These are phyloP conservation scores for Phytophthora pluvialis DNA, from an alignment of 352 stramenopile species.

Conservation along the genomic window DNA sequence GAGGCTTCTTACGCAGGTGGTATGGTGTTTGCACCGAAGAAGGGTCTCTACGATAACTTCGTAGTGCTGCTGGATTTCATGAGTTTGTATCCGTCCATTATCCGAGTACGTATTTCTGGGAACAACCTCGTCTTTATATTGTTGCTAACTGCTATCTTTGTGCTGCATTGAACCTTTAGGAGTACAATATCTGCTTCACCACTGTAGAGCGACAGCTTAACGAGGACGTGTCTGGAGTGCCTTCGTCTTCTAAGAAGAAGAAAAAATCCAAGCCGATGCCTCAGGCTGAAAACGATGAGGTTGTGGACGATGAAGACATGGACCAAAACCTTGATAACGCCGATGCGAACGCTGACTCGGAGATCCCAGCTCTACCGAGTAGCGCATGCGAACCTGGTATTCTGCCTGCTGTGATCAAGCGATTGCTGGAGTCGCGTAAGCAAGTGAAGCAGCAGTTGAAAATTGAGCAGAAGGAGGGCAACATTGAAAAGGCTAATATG, in stretches of 20 bases:
- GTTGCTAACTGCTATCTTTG: slow-evolving; percentile 14
- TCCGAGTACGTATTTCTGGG: slow-evolving; percentile 66
- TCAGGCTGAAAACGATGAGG: slow-evolving; percentile 65
- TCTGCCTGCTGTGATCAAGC: slow-evolving; percentile 97
- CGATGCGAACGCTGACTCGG: slow-evolving; percentile 77
- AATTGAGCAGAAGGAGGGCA: slow-evolving; percentile 89
- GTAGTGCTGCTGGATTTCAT: slow-evolving; percentile 99
- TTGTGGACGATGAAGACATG: slow-evolving; percentile 81
- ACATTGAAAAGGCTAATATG: slow-evolving; percentile 84
- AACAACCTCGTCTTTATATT: neutral
- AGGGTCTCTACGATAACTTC: slow-evolving; percentile 99
- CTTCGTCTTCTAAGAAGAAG: slow-evolving; percentile 53
- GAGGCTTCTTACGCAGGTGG: slow-evolving; percentile 98
- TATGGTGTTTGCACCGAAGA: slow-evolving; percentile 99
- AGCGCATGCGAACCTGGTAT: slow-evolving; percentile 89
- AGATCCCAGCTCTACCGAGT: slow-evolving; percentile 85
- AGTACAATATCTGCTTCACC: slow-evolving; percentile 99
- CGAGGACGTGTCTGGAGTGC: slow-evolving; percentile 47
- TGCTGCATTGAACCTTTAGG: slow-evolving; percentile 64
- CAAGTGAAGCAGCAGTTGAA: slow-evolving; percentile 98
- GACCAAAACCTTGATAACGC: slow-evolving; percentile 72
- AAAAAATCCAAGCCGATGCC: slow-evolving; percentile 63
- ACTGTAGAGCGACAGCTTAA: slow-evolving; percentile 94
- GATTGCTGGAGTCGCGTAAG: slow-evolving; percentile 96
- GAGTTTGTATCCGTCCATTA: slow-evolving; percentile 99